Conservation (phyloP, 2,329 filamentous ascomycete species). For the Juglanconis juglandina region DNA sequence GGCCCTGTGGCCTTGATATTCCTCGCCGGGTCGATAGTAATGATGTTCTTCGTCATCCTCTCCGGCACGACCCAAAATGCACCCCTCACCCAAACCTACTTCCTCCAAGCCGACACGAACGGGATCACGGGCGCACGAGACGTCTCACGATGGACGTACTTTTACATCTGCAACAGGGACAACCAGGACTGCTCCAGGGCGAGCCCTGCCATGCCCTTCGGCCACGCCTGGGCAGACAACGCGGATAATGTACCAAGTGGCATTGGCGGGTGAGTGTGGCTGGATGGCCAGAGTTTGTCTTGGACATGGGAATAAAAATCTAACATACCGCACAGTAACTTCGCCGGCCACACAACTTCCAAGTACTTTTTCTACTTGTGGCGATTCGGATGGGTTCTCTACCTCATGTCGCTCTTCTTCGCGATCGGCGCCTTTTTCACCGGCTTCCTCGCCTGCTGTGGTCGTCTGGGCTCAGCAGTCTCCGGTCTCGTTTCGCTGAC, state of each 20-base stretch:
- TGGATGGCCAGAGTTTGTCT: neutral
- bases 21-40: constrained; percentile 47
- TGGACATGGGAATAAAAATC: neutral
- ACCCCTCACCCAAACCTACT: constrained; percentile 73
- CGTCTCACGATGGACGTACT: constrained; percentile 83
- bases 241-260: constrained; percentile 40
- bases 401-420: constrained; percentile 81
- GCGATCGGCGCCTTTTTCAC: constrained; percentile 63
- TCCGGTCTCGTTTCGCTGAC: constrained; percentile 55
- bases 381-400: constrained; percentile 90
- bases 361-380: constrained; percentile 74
- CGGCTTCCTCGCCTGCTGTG: constrained; percentile 66
- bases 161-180: constrained; percentile 70
- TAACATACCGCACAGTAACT: constrained; percentile 21
- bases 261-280: constrained; percentile 41
- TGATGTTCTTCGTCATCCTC: constrained; percentile 60
- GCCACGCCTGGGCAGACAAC: constrained; percentile 63
- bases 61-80: constrained; percentile 46
- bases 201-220: constrained; percentile 64
- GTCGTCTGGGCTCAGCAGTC: constrained; percentile 66
- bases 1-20: constrained; percentile 45
- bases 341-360: constrained; percentile 54
- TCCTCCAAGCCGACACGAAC: constrained; percentile 74
- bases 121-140: constrained; percentile 66
- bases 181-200: constrained; percentile 62